A percentile compares a stretch with the other conserved stretches of the same genome.
phyloP scores from a whole-genome alignment of 345 rosid genomes.

The Raphanus raphanistrum region DNA sequence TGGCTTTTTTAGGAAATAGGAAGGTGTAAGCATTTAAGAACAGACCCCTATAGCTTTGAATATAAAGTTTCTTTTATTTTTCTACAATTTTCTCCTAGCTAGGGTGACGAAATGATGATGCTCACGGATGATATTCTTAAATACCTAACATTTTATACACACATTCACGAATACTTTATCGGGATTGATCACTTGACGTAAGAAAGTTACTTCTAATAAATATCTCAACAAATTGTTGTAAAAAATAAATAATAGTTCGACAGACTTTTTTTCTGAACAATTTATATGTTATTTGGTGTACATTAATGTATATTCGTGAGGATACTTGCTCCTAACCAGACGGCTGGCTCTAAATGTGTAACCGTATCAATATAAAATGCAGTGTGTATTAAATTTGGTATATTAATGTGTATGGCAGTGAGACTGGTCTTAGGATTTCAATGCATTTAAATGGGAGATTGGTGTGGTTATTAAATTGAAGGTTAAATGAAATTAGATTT shows the following conservation, averaged over 20 bases:
- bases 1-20: slow-evolving; percentile 33
- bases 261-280: neutral
- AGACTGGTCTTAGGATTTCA: slow-evolving; percentile 35
- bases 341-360: slow-evolving; percentile 34
- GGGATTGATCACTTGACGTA: slow-evolving; percentile 29
- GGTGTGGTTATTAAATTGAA: slow-evolving; percentile 29
- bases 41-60: slow-evolving; percentile 29
- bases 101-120: slow-evolving; percentile 35
- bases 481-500: slow-evolving; percentile 15
- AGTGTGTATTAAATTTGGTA: slow-evolving; percentile 14
- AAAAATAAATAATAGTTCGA: neutral
- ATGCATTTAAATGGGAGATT: slow-evolving; percentile 33
- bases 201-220: neutral
- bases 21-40: slow-evolving; percentile 34
- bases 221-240: neutral
- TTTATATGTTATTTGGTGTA: slow-evolving; percentile 9
- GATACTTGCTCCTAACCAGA: slow-evolving; percentile 27
- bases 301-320: neutral
- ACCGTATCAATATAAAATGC: slow-evolving; percentile 19
- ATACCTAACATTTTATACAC: slow-evolving; percentile 26
- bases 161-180: slow-evolving; percentile 18
- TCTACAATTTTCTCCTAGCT: neutral
- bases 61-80: neutral
- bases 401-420: slow-evolving; percentile 33
- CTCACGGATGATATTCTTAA: slow-evolving; percentile 25